A percentile compares a stretch with the other conserved stretches of the same genome.
Conservation (phyloP, 1,284 basidiomycete genomes). For the Papiliotrema laurentii region DNA sequence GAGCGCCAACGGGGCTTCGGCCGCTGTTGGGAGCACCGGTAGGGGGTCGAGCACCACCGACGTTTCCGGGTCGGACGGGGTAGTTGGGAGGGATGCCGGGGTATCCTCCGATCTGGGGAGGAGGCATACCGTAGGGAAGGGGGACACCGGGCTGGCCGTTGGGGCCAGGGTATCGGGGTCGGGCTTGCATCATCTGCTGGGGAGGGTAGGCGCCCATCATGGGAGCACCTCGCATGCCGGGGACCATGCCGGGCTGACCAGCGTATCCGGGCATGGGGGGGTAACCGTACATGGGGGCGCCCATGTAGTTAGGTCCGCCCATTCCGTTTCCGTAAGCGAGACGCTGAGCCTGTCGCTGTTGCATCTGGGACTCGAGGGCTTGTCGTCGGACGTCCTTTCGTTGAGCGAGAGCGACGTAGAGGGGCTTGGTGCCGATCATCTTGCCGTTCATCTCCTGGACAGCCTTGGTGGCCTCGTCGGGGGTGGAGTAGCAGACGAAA, state of each 20-base stretch:
- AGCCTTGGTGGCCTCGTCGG: slow-evolving; percentile 98
- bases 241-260: slow-evolving; percentile 47
- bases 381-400: slow-evolving; percentile 97
- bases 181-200: slow-evolving; percentile 65
- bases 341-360: slow-evolving; percentile 83
- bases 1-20: slow-evolving; percentile 46
- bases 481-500: slow-evolving; percentile 98
- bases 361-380: slow-evolving; percentile 97
- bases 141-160: slow-evolving; percentile 61
- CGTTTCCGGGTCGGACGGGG: slow-evolving; percentile 27
- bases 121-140: slow-evolving; percentile 41
- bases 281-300: slow-evolving; percentile 78
- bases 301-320: slow-evolving; percentile 65
- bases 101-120: slow-evolving; percentile 61
- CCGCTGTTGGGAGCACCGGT: slow-evolving; percentile 49
- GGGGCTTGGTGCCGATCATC: slow-evolving; percentile 97
- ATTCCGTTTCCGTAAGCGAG: slow-evolving; percentile 89
- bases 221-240: slow-evolving; percentile 60
- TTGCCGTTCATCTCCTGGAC: slow-evolving; percentile 99
- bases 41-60: slow-evolving; percentile 30
- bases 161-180: slow-evolving; percentile 70
- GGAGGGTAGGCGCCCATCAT: slow-evolving; percentile 60
- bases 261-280: slow-evolving; percentile 66
- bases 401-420: slow-evolving; percentile 98
- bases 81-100: slow-evolving; percentile 42